These are phyloP conservation scores for Fusarium odoratissimum DNA, from an alignment of 2,329 filamentous ascomycete species.

Conservation along the genomic window DNA sequence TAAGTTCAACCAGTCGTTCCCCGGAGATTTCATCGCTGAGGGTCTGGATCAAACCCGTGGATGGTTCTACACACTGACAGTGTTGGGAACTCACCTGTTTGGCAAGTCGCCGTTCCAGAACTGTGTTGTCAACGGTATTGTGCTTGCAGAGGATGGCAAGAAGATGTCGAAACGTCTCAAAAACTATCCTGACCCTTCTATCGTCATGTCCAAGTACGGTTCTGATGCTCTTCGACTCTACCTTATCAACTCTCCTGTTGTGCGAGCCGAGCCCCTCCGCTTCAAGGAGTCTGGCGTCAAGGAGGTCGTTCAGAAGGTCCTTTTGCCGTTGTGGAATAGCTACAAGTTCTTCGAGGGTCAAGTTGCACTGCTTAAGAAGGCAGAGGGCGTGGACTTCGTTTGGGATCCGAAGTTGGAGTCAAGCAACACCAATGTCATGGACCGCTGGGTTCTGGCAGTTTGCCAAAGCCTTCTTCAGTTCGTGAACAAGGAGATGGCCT, in stretches of 20 bases:
- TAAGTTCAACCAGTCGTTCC: slow-evolving; percentile 82
- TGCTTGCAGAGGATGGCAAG: slow-evolving; percentile 93
- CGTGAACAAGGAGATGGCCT: slow-evolving; percentile 90
- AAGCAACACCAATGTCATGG: slow-evolving; percentile 91
- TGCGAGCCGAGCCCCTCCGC: slow-evolving; percentile 87
- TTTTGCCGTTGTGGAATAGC: slow-evolving; percentile 94
- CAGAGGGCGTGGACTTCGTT: slow-evolving; percentile 78
- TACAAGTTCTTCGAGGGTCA: slow-evolving; percentile 97
- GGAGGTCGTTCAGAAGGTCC: slow-evolving; percentile 91
- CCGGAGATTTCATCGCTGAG: slow-evolving; percentile 94
- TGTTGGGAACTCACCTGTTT: slow-evolving; percentile 89
- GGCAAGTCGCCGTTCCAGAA: slow-evolving; percentile 90
- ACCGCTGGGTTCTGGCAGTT: slow-evolving; percentile 92
- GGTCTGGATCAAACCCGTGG: slow-evolving; percentile 93
- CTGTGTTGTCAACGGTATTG: slow-evolving; percentile 95
- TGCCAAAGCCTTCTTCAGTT: slow-evolving; percentile 92
- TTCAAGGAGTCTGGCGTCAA: slow-evolving; percentile 95
- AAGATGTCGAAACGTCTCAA: slow-evolving; percentile 99
- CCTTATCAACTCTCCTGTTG: slow-evolving; percentile 95
- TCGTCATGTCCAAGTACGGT: slow-evolving; percentile 88
- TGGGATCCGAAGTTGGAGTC: slow-evolving; percentile 82
- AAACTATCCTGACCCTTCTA: slow-evolving; percentile 90
- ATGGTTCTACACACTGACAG: slow-evolving; percentile 95
- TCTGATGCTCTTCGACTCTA: slow-evolving; percentile 95
- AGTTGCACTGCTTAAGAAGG: slow-evolving; percentile 86